Evolutionary conservation across 2,329 filamentous ascomycete genomes (phyloP), one percentile per base, ranked within the genome.

Genomic region (Pyrenophora seminiperda): DNA sequence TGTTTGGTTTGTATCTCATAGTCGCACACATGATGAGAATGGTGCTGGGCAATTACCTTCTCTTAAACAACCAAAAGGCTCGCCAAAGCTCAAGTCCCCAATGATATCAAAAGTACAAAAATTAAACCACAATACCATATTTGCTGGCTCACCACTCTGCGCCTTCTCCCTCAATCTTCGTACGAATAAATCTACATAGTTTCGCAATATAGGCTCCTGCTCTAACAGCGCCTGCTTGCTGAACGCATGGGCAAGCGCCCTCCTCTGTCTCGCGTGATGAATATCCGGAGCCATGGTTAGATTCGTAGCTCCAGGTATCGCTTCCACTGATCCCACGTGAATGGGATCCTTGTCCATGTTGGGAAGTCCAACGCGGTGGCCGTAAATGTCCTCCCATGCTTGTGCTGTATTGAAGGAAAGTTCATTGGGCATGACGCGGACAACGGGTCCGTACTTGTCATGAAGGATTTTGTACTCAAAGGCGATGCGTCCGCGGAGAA

Each of bases 111-210:
- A 69, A 2, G 66, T 68, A 44, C 62, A 67, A 14, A 67, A 70
- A 30, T 69, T 69, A 38, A 63, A 68, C 66, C 66, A 71, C 10
- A 57, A 61, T n/a, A 71, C 62, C 61, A 71, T 63, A 30, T 73
- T 71, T 14, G 65, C 65, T 1, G 53, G 43, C 32, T 65, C 54
- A 10, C 70, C 60, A 13, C 53, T 61, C 9, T 65, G 50, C 5
- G 61, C 61, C 56, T 72, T 61, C 56, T 72, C 73, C 50, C 59
- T 63, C 22, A 80, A 56, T 20, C 67, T 68, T 5, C 61, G 37
- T 20, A 79, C 66, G 29, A 79, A 69, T 7, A 76, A 53, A 38
- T 74, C 64, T 15, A 76, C 71, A 54, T 79, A 77, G 0, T 56
- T 53, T 46, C 70, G 63, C 51, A 80, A 43, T 57, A 75, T 67